Evolutionary conservation across 768 basidiomycete genomes (phyloP).

Genomic region (Clitopilus passeckerianus): DNA sequence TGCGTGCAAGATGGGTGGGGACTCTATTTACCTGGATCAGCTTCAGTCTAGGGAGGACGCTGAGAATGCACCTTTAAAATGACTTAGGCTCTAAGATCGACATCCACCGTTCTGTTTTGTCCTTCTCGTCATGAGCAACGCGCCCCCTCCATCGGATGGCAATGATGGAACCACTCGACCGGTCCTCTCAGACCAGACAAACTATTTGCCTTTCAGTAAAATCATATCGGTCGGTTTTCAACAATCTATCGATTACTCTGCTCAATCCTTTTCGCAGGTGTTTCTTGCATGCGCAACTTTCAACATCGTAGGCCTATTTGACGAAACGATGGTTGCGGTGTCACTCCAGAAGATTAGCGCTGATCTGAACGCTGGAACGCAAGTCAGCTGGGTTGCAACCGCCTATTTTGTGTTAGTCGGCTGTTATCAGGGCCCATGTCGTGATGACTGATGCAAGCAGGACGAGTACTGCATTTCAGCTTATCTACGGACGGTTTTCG

Average conservation of each 20-base stretch:
- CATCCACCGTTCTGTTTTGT: no score
- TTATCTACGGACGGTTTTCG: constrained; percentile 35
- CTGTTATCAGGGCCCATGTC: neutral
- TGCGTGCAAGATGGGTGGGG: no score
- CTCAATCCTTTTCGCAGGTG: constrained; percentile 15
- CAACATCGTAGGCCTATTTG: constrained; percentile 40
- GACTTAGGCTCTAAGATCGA: no score
- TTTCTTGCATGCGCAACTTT: constrained; percentile 45
- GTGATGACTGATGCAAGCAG: constrained; percentile 1
- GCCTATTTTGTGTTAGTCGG: constrained; percentile 35
- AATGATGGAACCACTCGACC: neutral
- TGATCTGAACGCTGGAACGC: constrained; percentile 41
- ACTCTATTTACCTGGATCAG: no score
- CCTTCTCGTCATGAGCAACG: neutral
- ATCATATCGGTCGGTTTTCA: constrained; percentile 26
- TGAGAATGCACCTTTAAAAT: no score
- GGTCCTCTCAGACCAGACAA: constrained; percentile 52
- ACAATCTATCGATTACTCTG: neutral
- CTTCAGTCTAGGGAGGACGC: no score
- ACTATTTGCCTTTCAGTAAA: constrained; percentile 46
- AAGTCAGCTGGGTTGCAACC: constrained; percentile 49
- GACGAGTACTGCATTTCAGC: constrained; percentile 43
- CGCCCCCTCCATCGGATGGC: no score
- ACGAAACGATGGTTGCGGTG: constrained; percentile 54
- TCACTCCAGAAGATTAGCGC: constrained; percentile 50